Evolutionary conservation across 106 monocot species (phyloP).

Genomic region (Iris macrosiphon): DNA sequence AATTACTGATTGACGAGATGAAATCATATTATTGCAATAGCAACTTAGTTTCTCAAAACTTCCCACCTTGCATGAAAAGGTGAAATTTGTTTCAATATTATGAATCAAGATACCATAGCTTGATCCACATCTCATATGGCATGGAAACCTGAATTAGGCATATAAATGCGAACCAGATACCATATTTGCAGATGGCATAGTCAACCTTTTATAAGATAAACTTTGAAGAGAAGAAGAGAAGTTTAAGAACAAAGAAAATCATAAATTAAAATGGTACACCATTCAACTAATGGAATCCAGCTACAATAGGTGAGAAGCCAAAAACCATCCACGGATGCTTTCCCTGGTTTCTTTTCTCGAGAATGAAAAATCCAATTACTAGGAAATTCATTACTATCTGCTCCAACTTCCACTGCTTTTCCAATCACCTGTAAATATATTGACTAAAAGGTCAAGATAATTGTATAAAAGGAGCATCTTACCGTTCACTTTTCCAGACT

Average conservation of each 20-base stretch:
- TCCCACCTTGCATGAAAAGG: too few species aligned
- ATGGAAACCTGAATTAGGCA: neutral
- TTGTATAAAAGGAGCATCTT: conserved; percentile 10
- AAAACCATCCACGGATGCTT: conserved; percentile 82
- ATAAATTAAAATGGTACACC: neutral
- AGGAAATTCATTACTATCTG: conserved; percentile 81
- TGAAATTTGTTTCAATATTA: too few species aligned
- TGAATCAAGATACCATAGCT: too few species aligned
- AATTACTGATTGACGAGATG: too few species aligned
- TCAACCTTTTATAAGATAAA: too few species aligned
- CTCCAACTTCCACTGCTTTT: conserved; percentile 86
- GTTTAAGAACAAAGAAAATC: neutral
- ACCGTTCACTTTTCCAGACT: conserved; percentile 70
- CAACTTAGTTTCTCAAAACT: too few species aligned
- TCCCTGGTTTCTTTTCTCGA: conserved; percentile 86
- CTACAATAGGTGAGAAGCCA: conserved; percentile 14
- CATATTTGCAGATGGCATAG: neutral
- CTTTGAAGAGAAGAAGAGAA: neutral
- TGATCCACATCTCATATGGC: neutral
- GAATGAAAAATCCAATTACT: conserved; percentile 89
- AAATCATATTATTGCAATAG: too few species aligned
- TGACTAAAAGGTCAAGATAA: conserved; percentile 24
- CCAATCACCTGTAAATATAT: conserved; percentile 78
- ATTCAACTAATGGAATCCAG: conserved; percentile 5
- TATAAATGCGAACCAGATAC: neutral